Evolutionary conservation across 129 eudicot species (phyloP).

Genomic region (Pseudognaphalium luteoalbum): DNA sequence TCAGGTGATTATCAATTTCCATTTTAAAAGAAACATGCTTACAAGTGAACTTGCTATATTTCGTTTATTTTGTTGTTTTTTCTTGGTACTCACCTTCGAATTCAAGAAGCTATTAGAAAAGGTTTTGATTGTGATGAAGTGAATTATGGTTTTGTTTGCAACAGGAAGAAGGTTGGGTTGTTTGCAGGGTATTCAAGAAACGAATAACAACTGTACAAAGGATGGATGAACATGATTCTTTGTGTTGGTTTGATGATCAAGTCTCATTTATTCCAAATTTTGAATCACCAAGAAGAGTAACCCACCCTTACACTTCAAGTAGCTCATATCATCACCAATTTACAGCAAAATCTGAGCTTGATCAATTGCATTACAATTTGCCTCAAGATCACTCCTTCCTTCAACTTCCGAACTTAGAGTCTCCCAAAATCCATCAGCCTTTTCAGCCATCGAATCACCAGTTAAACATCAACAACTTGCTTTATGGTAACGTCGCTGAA

Average conservation of each 20-base stretch:
- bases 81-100: slow-evolving; percentile 1
- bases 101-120: slow-evolving; percentile 1
- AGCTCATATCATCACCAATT: slow-evolving; percentile 44
- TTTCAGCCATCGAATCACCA: slow-evolving; percentile 39
- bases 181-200: slow-evolving; percentile 86
- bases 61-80: background rate
- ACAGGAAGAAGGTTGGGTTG: slow-evolving; percentile 99
- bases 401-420: slow-evolving; percentile 70
- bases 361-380: slow-evolving; percentile 48
- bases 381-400: slow-evolving; percentile 50
- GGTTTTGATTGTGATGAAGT: slow-evolving; percentile 1
- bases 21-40: slow-evolving; percentile 11
- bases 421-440: slow-evolving; percentile 58
- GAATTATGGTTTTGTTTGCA: slow-evolving; percentile 6
- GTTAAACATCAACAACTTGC: slow-evolving; percentile 36
- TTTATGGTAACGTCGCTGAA: slow-evolving; percentile 33
- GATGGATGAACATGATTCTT: slow-evolving; percentile 59
- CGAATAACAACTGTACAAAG: slow-evolving; percentile 53
- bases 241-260: slow-evolving; percentile 77
- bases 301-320: slow-evolving; percentile 49
- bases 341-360: slow-evolving; percentile 52
- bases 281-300: slow-evolving; percentile 46
- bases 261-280: slow-evolving; percentile 75
- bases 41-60: background rate
- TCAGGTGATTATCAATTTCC: slow-evolving; percentile 7